Percentiles rank a stretch among this genome's conserved stretches.
These are phyloP conservation scores for Osmanthus fragrans DNA, from an alignment of 257 asterid genomes.

Conservation along the genomic window DNA sequence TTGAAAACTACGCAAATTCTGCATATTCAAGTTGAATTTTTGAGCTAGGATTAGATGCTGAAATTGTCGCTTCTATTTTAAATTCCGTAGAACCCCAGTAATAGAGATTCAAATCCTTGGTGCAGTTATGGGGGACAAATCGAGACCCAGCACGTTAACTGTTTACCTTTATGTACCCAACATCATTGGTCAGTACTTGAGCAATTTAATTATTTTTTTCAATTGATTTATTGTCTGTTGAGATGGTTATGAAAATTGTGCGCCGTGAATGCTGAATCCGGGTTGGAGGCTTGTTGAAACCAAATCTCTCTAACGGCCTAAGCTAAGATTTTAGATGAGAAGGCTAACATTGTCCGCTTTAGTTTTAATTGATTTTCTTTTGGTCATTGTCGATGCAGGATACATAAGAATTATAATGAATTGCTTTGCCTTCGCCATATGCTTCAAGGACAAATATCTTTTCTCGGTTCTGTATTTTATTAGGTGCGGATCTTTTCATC, in stretches of 20 bases:
- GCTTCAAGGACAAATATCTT: slow-evolving; percentile 74
- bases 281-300: background rate
- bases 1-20: background rate
- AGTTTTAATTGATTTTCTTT: slow-evolving; percentile 4
- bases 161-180: slow-evolving; percentile 94
- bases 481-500: slow-evolving; percentile 44
- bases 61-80: background rate
- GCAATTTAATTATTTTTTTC: background rate
- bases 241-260: background rate
- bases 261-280: background rate
- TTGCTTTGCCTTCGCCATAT: slow-evolving; percentile 81
- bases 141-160: slow-evolving; percentile 52
- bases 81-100: background rate
- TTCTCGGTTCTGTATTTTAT: slow-evolving; percentile 82
- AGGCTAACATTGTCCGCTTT: background rate
- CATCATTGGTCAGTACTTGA: slow-evolving; percentile 58
- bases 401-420: slow-evolving; percentile 81
- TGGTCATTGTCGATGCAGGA: slow-evolving; percentile 41
- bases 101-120: background rate
- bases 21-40: background rate
- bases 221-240: slow-evolving; percentile 1
- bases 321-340: background rate
- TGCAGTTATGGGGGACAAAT: slow-evolving; percentile 51
- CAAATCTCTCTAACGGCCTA: background rate
- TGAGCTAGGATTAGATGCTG: background rate